phyloP scores from a whole-genome alignment of 371 early-diverging fungal species.

The Rhizomucor pusillus region DNA sequence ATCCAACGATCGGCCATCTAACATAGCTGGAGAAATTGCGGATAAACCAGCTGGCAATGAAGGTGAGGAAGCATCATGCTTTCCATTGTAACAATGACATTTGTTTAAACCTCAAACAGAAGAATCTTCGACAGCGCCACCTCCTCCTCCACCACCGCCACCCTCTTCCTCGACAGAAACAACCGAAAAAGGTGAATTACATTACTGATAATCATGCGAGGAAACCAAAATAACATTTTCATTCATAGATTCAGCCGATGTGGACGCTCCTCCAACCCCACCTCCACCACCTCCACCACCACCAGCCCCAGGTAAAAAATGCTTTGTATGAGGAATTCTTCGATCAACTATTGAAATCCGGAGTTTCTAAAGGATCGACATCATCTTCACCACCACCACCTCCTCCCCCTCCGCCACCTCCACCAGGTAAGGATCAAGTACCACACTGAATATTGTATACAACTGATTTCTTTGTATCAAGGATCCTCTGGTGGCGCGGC shows the following conservation, averaged over 20 bases:
- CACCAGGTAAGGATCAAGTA: constrained; percentile 5
- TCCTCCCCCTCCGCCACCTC: constrained; percentile 17
- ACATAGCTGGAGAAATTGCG: too few relatives aligned
- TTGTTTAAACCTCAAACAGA: too few relatives aligned
- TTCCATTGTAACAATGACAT: too few relatives aligned
- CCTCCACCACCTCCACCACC: constrained; percentile 15
- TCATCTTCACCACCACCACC: constrained; percentile 13
- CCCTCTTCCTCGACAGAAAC: too few relatives aligned
- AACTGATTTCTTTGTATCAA: not conserved
- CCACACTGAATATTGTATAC: not conserved
- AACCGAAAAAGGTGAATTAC: too few relatives aligned
- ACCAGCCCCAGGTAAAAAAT: constrained; percentile 9
- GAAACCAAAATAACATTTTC: too few relatives aligned
- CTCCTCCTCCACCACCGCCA: constrained; percentile 28
- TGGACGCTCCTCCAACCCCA: too few relatives aligned
- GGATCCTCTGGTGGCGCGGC: constrained; percentile 2
- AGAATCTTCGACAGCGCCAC: not conserved
- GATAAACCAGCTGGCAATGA: too few relatives aligned
- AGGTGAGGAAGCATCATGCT: too few relatives aligned
- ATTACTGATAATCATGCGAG: too few relatives aligned
- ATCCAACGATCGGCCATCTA: too few relatives aligned
- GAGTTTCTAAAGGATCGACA: not conserved
- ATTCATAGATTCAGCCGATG: too few relatives aligned
- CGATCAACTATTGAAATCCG: not conserved
- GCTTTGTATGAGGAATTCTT: not conserved